These are phyloP conservation scores for Rhodamnia rubescens DNA, from an alignment of 345 rosid genomes.

Conservation along the genomic window DNA sequence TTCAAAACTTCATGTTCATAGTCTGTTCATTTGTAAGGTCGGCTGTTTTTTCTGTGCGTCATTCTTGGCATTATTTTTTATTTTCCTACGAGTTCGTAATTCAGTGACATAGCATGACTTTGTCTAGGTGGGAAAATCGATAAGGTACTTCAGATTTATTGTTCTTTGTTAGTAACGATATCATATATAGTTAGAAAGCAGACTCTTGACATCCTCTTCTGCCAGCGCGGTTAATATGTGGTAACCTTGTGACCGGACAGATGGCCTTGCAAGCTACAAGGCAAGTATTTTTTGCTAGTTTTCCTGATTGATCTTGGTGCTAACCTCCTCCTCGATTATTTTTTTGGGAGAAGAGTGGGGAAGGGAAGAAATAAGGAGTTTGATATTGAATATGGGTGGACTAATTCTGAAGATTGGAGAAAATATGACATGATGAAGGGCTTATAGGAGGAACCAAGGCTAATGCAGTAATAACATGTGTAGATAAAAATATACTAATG, in stretches of 20 bases:
- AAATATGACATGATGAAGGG: not conserved
- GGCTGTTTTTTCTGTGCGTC: too few relatives aligned
- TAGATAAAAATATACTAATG: too few relatives aligned
- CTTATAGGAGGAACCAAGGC: not conserved
- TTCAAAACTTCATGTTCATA: too few relatives aligned
- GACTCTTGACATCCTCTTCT: conserved; percentile 6
- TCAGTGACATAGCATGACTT: too few relatives aligned
- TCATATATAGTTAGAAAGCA: not conserved
- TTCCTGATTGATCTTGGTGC: not conserved
- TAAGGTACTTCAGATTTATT: too few relatives aligned
- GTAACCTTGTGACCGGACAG: conserved; percentile 69
- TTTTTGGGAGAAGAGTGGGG: not conserved
- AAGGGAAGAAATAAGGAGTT: not conserved
- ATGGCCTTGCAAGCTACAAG: conserved; percentile 84
- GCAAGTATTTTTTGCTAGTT: conserved; percentile 25
- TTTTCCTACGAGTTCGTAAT: too few relatives aligned
- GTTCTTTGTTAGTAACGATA: not conserved
- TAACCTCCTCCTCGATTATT: not conserved
- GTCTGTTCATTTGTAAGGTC: too few relatives aligned
- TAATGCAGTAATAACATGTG: too few relatives aligned
- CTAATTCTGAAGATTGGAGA: not conserved
- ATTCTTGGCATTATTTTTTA: too few relatives aligned
- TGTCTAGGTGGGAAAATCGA: too few relatives aligned
- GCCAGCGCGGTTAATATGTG: conserved; percentile 95
- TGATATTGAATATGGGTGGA: not conserved